Evolutionary conservation across 2,329 filamentous ascomycete species (phyloP).

Genomic region (Juglanconis juglandina): DNA sequence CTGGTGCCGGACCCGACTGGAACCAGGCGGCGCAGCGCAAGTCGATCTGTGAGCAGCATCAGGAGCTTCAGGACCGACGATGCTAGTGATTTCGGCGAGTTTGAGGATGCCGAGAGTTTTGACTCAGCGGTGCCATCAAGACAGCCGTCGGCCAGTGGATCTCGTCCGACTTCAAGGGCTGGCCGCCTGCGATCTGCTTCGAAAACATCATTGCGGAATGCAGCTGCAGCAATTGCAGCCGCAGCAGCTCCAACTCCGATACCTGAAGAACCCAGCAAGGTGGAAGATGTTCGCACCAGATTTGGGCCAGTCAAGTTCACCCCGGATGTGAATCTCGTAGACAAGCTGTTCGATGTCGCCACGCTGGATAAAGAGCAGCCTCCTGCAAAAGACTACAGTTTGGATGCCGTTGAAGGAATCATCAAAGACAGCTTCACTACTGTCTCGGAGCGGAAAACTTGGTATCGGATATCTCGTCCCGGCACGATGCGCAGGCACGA

Average conservation of each 20-base stretch:
- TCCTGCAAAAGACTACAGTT: slow-evolving; percentile 14
- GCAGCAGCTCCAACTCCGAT: not conserved
- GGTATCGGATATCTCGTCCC: slow-evolving; percentile 62
- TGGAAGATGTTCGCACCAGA: slow-evolving; percentile 25
- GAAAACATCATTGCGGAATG: not conserved
- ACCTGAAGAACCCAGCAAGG: not conserved
- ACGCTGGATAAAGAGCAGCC: slow-evolving; percentile 26
- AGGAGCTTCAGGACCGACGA: slow-evolving; percentile 16
- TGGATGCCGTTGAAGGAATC: slow-evolving; percentile 42
- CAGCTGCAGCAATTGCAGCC: not conserved
- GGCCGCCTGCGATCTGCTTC: slow-evolving; percentile 7
- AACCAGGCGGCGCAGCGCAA: slow-evolving; percentile 8
- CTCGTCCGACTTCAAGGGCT: slow-evolving; percentile 5
- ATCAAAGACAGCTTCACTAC: slow-evolving; percentile 51
- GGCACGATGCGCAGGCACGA: slow-evolving; percentile 58
- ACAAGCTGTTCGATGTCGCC: slow-evolving; percentile 35
- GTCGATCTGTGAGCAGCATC: slow-evolving; percentile 12
- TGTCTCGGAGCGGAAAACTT: slow-evolving; percentile 58
- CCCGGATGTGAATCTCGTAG: slow-evolving; percentile 21
- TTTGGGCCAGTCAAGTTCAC: slow-evolving; percentile 27
- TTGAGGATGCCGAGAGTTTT: slow-evolving; percentile 26
- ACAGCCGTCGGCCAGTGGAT: slow-evolving; percentile 5
- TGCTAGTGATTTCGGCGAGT: slow-evolving; percentile 27
- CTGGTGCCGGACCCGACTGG: slow-evolving; percentile 2
- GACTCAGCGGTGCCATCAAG: slow-evolving; percentile 8